These are phyloP conservation scores for Wickerhamomyces bisporus DNA, from an alignment of 805 yeast genomes.

Conservation along the genomic window DNA sequence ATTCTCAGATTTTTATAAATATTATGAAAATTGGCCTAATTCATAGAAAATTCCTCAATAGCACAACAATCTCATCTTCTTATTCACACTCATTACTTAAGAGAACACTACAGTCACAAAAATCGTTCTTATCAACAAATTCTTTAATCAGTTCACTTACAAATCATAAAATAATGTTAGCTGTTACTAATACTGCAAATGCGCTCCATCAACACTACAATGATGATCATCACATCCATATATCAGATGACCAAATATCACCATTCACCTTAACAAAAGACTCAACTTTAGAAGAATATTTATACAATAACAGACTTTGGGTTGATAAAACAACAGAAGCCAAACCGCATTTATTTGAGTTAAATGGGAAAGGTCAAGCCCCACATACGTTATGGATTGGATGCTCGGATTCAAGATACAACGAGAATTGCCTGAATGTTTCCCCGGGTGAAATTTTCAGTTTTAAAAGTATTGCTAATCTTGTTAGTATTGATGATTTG, in stretches of 20 bases:
- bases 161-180: not conserved
- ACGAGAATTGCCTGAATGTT: conserved; percentile 71
- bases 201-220: conserved; percentile 4
- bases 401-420: conserved; percentile 87
- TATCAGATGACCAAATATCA: conserved; percentile 9
- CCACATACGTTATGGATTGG: conserved; percentile 95
- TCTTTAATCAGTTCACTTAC: no score
- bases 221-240: conserved; percentile 1
- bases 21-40: conserved; percentile 1
- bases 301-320: conserved; percentile 41
- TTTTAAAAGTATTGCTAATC: conserved; percentile 83
- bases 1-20: not conserved
- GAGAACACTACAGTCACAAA: no score
- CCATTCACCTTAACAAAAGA: conserved; percentile 36
- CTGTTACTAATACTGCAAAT: not conserved
- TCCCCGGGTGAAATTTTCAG: conserved; percentile 90
- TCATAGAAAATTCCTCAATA: not conserved
- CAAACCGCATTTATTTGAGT: conserved; percentile 21
- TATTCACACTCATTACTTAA: not conserved
- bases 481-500: conserved; percentile 61
- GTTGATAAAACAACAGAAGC: conserved; percentile 33
- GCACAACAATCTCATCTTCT: not conserved
- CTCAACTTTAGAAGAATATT: conserved; percentile 43
- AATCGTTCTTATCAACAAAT: no score
- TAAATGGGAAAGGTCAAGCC: conserved; percentile 75